These are phyloP conservation scores for Ambrosiella beaveri DNA, from an alignment of 2,329 filamentous ascomycete genomes.

Conservation along the genomic window DNA sequence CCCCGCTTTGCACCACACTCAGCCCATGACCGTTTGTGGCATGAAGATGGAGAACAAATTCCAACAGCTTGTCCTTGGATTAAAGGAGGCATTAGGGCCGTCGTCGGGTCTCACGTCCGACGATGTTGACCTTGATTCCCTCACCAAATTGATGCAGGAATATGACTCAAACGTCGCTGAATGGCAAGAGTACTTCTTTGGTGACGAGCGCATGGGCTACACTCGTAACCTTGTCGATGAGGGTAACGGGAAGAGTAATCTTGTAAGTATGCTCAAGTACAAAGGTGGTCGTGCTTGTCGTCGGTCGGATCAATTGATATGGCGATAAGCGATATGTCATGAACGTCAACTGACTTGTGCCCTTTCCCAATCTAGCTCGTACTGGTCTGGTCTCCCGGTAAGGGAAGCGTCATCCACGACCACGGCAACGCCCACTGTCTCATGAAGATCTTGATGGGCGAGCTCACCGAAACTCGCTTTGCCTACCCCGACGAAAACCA, in stretches of 20 bases:
- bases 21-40: conserved; percentile 3
- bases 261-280: conserved; percentile 32
- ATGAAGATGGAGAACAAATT: conserved; percentile 31
- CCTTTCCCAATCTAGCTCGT: conserved; percentile 41
- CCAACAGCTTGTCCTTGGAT: conserved; percentile 51
- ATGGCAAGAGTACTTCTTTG: conserved; percentile 60
- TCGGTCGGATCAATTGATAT: not conserved
- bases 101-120: conserved; percentile 67
- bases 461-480: conserved; percentile 66
- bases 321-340: not conserved
- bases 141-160: conserved; percentile 54
- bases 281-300: not conserved
- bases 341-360: not conserved
- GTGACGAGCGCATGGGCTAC: conserved; percentile 53
- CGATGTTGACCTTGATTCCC: conserved; percentile 57
- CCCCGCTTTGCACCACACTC: conserved; percentile 6
- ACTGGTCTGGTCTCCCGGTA: conserved; percentile 76
- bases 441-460: conserved; percentile 74
- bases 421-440: conserved; percentile 79
- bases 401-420: conserved; percentile 74
- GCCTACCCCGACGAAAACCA: conserved; percentile 43
- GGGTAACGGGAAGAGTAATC: conserved; percentile 64
- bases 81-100: conserved; percentile 59
- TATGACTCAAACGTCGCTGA: conserved; percentile 53
- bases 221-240: conserved; percentile 82